These are phyloP conservation scores for Chrysophaeum taylorii DNA, from an alignment of 352 stramenopile species.

Conservation along the genomic window DNA sequence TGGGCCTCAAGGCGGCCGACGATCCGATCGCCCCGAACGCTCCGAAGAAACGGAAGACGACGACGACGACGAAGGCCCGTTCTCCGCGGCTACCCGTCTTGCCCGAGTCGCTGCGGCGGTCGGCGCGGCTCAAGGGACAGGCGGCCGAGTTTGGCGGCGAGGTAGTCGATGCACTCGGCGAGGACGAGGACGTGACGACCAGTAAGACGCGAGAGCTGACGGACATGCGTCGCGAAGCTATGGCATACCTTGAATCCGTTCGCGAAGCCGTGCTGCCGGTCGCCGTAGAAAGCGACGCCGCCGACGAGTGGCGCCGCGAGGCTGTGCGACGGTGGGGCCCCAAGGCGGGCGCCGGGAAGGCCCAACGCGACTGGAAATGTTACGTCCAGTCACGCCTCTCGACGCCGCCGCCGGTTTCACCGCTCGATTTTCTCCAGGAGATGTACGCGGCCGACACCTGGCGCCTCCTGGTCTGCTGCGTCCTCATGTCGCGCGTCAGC, in stretches of 20 bases:
- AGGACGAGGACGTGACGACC: slow-evolving; percentile 15
- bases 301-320: not conserved
- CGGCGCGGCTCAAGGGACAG: slow-evolving; percentile 12
- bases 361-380: slow-evolving; percentile 17
- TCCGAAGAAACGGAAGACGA: not conserved
- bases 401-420: slow-evolving; percentile 16
- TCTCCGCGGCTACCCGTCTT: not conserved
- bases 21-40: not conserved
- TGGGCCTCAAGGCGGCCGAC: slow-evolving; percentile 22
- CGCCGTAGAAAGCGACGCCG: not conserved
- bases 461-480: slow-evolving; percentile 22
- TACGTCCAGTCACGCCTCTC: slow-evolving; percentile 20
- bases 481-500: slow-evolving; percentile 23
- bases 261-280: slow-evolving; percentile 10
- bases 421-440: slow-evolving; percentile 26
- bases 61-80: slow-evolving; percentile 16
- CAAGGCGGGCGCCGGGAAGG: not conserved
- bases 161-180: slow-evolving; percentile 6
- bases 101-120: slow-evolving; percentile 17
- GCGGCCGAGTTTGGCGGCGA: slow-evolving; percentile 20
- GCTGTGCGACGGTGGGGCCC: slow-evolving; percentile 13
- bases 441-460: slow-evolving; percentile 23
- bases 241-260: not conserved
- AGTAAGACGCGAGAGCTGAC: slow-evolving; percentile 4
- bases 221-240: not conserved